A percentile compares a stretch with the other conserved stretches of the same genome.
These are phyloP conservation scores for Candida boleticola DNA, from an alignment of 805 yeast genomes.

Conservation along the genomic window DNA sequence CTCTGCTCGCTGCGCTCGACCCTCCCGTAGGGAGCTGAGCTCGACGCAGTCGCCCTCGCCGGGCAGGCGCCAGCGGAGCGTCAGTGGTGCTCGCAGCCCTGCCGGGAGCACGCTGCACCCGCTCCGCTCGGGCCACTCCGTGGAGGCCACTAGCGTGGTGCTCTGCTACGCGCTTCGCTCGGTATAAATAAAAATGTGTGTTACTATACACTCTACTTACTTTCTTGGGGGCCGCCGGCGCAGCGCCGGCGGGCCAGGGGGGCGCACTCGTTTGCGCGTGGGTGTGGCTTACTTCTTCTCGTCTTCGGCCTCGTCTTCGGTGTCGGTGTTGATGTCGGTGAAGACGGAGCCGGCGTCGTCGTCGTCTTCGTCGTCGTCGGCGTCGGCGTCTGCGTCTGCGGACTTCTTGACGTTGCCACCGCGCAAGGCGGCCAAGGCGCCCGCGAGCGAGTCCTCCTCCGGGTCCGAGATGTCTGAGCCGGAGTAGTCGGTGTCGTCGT, in stretches of 20 bases:
- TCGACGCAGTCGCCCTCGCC: too few species aligned
- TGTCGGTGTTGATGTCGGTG: constrained; percentile 46
- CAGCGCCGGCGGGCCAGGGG: too few species aligned
- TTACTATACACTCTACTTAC: background rate
- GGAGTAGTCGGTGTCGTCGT: constrained; percentile 39
- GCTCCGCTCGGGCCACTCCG: background rate
- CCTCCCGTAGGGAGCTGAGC: too few species aligned
- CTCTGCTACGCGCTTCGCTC: too few species aligned
- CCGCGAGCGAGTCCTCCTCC: constrained; percentile 73
- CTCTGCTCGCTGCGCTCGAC: too few species aligned
- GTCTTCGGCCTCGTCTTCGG: constrained; percentile 38
- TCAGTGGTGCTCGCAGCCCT: too few species aligned
- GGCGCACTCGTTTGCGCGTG: too few species aligned
- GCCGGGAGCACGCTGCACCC: too few species aligned
- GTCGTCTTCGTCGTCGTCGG: constrained; percentile 38
- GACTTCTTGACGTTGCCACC: constrained; percentile 52
- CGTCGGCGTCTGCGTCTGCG: constrained; percentile 20
- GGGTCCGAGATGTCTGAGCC: constrained; percentile 64
- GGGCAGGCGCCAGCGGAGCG: too few species aligned
- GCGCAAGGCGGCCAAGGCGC: constrained; percentile 67
- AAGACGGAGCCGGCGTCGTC: constrained; percentile 39
- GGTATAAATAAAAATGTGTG: background rate
- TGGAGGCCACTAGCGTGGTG: too few species aligned
- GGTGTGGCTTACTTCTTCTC: constrained; percentile 1
- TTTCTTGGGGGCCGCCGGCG: too few species aligned